Base-by-base conservation (phyloP, 495 filamentous ascomycete species). In the Hypoxylon lienhwacheense region DNA sequence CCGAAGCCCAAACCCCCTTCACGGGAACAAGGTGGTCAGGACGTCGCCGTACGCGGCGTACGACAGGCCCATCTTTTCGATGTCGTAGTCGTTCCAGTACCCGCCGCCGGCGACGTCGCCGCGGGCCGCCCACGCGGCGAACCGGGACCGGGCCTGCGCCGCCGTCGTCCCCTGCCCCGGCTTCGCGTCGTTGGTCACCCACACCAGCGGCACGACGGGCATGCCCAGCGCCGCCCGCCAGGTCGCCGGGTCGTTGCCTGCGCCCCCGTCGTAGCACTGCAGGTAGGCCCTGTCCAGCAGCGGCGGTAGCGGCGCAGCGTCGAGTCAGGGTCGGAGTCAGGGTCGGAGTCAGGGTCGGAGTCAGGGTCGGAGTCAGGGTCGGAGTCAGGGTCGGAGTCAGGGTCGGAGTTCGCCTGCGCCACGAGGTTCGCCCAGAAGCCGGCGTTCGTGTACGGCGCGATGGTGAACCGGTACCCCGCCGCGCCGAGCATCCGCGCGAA, bases 71-170 rank as follows among this genome's bases (percentile, higher is more conserved):
- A 73, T 74, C 62, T 74, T 73, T 59, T 74, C 73, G 29, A 76
- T 74, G 40, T 76, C 73, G 34, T 66, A 74, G 42, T 76, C 70
- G 42, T 76, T 76, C 71, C 71, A 76, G 45, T 70, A 74, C 1
- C 73, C 73, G 1, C 70, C 73, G 0, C 73, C 73, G 2, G 63
- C 70, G 16, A 76, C 47, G 1, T 61, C 47, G 5, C 57, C 54
- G 21, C 51, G 31, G 16, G 40, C 29, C 20, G 61, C 60, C 73
- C 73, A 76, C n/a, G 43, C 24, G 0, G 55, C 17, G 24, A 76
- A 72, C 39, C 45, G 62, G 0, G 54, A 48, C 45, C 39, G 29
- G n/a, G 71, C 73, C 44, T 73, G 71, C 7, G 66, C 53, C 8
- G 66, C 63, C 1, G 66, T 72, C 1, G 47, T 66, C 0, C 73